Base-by-base conservation (phyloP, 2,329 filamentous ascomycete genomes). In the Ceratocystis papillata region DNA sequence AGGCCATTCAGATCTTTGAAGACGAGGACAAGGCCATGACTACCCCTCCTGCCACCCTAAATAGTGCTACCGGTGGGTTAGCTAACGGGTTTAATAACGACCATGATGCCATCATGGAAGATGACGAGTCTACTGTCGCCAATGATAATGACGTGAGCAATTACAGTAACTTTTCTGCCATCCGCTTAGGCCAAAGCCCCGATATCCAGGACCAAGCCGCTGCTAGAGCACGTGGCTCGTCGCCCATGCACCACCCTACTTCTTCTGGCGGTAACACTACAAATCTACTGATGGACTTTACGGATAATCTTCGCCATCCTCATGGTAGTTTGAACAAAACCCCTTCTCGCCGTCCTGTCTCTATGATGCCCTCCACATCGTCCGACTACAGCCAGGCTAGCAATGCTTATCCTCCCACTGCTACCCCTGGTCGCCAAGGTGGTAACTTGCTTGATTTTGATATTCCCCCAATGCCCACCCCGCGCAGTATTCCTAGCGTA, bases 381-480 rank as follows among this genome's bases (percentile, higher is more conserved):
- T 57, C 61, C 12, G 30, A 30, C 30, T 61, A 63, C 33, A 60
- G 41, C 37, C 60, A 63, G 10, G 2, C 10, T 3, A 8, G 28
- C 33, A 25, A 64, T 64, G 60, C 72, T 0, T 67, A 72, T 2
- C 68, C 72, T 3, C 67, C 72, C 5, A 70, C 72, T 15, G 75
- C 74, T 5, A 83, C 83, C 0, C 82, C 83, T 2, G 76, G 78
- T 64, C 79, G 78, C 22, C 77, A 75, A 59, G 85, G 89, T 70
- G 80, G 85, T 44, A 89, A 87, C 72, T 81, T 94, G 55, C 83
- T 86, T n/a, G 81, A 83, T 69, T 80, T 87, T 72, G 94, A 97
- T 72, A 88, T 97, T 8, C 91, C 92, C n/a, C 90, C 93, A 0
- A 86, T 91, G 70, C 91, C 93, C 1, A 97, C 94, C 0, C 94